phyloP scores from a whole-genome alignment of 805 yeast genomes.

The Saccharomycopsis microspora region DNA sequence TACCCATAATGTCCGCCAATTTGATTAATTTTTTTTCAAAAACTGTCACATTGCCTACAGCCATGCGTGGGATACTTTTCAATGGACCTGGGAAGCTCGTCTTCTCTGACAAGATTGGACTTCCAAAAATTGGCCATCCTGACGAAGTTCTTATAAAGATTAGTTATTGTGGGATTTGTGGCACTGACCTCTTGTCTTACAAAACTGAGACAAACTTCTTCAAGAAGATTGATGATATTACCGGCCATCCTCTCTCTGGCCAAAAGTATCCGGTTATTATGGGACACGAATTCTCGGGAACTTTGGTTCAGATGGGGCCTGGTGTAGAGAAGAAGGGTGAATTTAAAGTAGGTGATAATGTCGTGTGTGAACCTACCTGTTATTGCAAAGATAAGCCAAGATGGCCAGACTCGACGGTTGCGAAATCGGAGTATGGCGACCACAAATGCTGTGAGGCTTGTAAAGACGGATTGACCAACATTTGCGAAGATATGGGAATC shows the following conservation, averaged over 20 bases:
- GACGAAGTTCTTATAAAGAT: conserved; percentile 34
- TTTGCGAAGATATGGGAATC: conserved; percentile 32
- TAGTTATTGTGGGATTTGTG: conserved; percentile 51
- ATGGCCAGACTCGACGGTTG: conserved; percentile 18
- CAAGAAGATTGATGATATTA: conserved; percentile 20
- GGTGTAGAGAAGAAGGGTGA: conserved; percentile 29
- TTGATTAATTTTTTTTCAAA: no score
- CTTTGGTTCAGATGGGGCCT: conserved; percentile 33
- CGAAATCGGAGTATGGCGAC: background rate
- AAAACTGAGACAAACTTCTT: conserved; percentile 49
- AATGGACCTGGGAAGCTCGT: conserved; percentile 28
- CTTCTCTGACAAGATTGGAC: conserved; percentile 22
- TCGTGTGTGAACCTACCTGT: conserved; percentile 40
- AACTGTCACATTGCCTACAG: background rate
- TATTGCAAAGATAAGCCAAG: conserved; percentile 29
- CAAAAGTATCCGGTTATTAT: conserved; percentile 33
- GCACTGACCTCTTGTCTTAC: conserved; percentile 50
- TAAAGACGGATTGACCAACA: conserved; percentile 31
- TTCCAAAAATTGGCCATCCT: conserved; percentile 21
- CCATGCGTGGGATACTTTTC: conserved; percentile 31
- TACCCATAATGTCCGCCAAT: no score
- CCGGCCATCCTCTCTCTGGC: conserved; percentile 29
- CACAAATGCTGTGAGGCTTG: conserved; percentile 24
- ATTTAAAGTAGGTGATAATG: conserved; percentile 44
- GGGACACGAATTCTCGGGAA: conserved; percentile 48